Conservation (phyloP, 495 filamentous ascomycete genomes). For the Cryomyces minteri region DNA sequence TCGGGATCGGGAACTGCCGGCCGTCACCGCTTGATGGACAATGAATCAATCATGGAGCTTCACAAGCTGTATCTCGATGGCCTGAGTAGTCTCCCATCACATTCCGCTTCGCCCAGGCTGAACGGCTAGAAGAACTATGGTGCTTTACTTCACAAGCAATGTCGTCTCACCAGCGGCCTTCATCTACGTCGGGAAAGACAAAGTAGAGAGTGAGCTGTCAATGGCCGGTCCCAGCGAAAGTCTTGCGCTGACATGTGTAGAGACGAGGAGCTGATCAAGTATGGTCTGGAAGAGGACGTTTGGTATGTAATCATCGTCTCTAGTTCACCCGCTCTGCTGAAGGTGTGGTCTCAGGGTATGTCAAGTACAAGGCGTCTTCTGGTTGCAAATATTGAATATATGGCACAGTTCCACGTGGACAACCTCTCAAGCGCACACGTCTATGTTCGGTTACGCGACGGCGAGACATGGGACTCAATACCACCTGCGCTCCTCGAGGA, state of each 20-base stretch:
- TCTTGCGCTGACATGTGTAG: conserved; percentile 2
- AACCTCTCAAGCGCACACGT: conserved; percentile 94
- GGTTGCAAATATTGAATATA: background rate
- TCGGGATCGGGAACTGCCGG: no score
- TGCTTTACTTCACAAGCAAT: conserved; percentile 88
- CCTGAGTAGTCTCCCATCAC: no score
- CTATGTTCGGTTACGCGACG: conserved; percentile 70
- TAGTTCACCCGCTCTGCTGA: background rate
- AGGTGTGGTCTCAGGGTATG: conserved; percentile 2
- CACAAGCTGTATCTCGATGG: no score
- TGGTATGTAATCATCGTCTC: conserved; percentile 37
- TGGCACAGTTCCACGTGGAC: conserved; percentile 76
- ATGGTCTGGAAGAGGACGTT: conserved; percentile 85
- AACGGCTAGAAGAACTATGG: conserved; percentile 36
- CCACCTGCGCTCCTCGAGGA: conserved; percentile 59
- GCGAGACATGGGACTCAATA: conserved; percentile 68
- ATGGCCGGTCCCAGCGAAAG: background rate
- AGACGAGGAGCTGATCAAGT: conserved; percentile 95
- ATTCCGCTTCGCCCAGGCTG: no score
- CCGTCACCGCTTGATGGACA: no score
- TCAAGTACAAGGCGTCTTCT: background rate
- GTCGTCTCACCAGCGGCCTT: conserved; percentile 57
- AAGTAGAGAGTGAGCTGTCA: conserved; percentile 69
- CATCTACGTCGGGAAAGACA: conserved; percentile 96
- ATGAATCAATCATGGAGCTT: no score